phyloP scores from a whole-genome alignment of 1,139 yeast genomes.

The Geotrichum carabidarum region DNA sequence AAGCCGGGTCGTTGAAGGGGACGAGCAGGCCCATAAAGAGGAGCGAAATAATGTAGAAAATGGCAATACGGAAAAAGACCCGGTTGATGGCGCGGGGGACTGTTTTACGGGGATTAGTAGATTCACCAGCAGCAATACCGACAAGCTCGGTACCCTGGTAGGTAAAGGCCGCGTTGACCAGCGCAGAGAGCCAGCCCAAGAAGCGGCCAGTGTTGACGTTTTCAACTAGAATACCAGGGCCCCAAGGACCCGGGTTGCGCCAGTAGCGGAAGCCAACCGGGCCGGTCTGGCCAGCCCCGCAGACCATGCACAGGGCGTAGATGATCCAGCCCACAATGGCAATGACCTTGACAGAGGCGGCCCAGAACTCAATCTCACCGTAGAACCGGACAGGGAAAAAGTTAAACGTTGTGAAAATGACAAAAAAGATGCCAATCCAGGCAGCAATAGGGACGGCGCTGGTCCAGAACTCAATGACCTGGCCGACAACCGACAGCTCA shows the following conservation, averaged over 20 bases:
- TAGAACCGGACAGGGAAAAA: slow-evolving; percentile 38
- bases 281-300: slow-evolving; percentile 66
- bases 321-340: slow-evolving; percentile 60
- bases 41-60: slow-evolving; percentile 63
- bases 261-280: slow-evolving; percentile 75
- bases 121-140: slow-evolving; percentile 72
- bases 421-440: slow-evolving; percentile 30
- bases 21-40: slow-evolving; percentile 62
- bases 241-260: slow-evolving; percentile 58
- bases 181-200: slow-evolving; percentile 54
- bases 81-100: slow-evolving; percentile 73
- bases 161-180: slow-evolving; percentile 68
- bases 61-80: slow-evolving; percentile 68
- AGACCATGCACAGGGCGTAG: slow-evolving; percentile 62
- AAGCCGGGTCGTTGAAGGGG: slow-evolving; percentile 52
- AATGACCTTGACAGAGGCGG: slow-evolving; percentile 44
- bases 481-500: slow-evolving; percentile 56
- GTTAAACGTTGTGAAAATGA: slow-evolving; percentile 32
- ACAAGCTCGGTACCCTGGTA: slow-evolving; percentile 74
- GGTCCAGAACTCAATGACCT: slow-evolving; percentile 56
- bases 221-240: slow-evolving; percentile 48
- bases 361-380: slow-evolving; percentile 37
- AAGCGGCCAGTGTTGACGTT: slow-evolving; percentile 48
- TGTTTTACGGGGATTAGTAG: slow-evolving; percentile 66
- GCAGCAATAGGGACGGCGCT: slow-evolving; percentile 49